phyloP scores from a whole-genome alignment of 2,329 filamentous ascomycete genomes.

The Aspergillus fumigatiaffinis region DNA sequence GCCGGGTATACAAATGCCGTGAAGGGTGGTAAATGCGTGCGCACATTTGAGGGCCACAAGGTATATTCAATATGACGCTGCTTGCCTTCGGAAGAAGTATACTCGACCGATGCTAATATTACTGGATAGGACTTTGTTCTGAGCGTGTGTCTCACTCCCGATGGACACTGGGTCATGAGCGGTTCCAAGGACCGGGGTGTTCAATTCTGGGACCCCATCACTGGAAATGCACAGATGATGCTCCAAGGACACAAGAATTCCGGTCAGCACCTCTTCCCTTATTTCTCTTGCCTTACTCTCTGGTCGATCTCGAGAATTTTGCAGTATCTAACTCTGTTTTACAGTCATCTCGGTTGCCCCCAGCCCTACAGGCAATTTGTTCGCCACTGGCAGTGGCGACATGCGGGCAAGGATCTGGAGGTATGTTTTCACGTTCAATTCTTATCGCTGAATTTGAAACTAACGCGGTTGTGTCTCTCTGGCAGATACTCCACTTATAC shows the following conservation, averaged over 20 bases:
- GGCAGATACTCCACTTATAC: constrained; percentile 37
- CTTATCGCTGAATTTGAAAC: constrained; percentile 2
- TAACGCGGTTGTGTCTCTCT: constrained; percentile 3
- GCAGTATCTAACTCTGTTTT: constrained; percentile 6
- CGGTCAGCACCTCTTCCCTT: constrained; percentile 41
- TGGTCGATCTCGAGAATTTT: not conserved
- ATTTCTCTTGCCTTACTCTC: not conserved
- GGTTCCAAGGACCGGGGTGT: constrained; percentile 96
- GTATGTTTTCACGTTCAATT: constrained; percentile 38
- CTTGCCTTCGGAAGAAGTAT: not conserved
- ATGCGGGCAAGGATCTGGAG: constrained; percentile 98
- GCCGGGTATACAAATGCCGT: constrained; percentile 62
- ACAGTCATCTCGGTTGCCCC: constrained; percentile 92
- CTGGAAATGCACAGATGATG: constrained; percentile 94
- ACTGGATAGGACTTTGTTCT: constrained; percentile 80
- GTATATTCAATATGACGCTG: constrained; percentile 46
- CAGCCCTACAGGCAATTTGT: constrained; percentile 80
- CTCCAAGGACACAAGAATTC: constrained; percentile 98
- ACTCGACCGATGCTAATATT: constrained; percentile 1
- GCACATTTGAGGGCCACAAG: constrained; percentile 96
- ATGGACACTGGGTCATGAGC: constrained; percentile 92
- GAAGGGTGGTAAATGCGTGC: constrained; percentile 88
- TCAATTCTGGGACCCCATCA: constrained; percentile 97
- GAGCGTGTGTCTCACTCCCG: constrained; percentile 89
- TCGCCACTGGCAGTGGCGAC: constrained; percentile 94